Conservation (phyloP, 1,284 basidiomycete species). For the Apiotrichum sp. region DNA sequence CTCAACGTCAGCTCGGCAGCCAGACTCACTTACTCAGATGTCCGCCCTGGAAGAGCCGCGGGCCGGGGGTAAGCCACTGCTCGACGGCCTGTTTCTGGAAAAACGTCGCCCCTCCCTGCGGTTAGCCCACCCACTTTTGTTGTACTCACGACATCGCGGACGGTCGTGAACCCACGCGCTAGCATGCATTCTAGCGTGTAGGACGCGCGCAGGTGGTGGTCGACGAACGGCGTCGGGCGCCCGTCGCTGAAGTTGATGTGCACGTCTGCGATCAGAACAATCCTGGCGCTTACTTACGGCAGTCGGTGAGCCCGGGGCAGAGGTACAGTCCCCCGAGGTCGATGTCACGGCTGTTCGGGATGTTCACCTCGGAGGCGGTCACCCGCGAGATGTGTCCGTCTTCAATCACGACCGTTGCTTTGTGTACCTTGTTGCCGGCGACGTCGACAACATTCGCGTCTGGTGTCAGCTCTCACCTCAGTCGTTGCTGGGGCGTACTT, state of each 20-base stretch:
- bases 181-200: constrained; percentile 49
- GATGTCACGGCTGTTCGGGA: constrained; percentile 6
- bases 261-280: constrained; percentile 9
- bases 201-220: constrained; percentile 34
- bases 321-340: constrained; percentile 17
- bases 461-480: neutral
- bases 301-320: constrained; percentile 21
- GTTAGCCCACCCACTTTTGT: neutral
- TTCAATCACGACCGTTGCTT: constrained; percentile 13
- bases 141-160: constrained; percentile 42
- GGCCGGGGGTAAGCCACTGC: constrained; percentile 20
- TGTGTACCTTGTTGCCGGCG: constrained; percentile 7
- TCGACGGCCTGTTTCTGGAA: constrained; percentile 17
- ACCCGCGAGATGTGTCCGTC: constrained; percentile 11
- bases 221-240: constrained; percentile 7
- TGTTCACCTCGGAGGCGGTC: neutral
- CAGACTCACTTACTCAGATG: constrained; percentile 1
- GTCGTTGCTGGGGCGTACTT: neutral
- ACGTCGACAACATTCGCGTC: constrained; percentile 22
- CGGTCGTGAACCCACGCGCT: constrained; percentile 51
- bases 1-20: neutral
- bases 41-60: constrained; percentile 19
- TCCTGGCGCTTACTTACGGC: constrained; percentile 4
- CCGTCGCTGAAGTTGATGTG: constrained; percentile 24
- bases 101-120: constrained; percentile 16